A percentile compares a stretch with the other conserved stretches of the same genome.
phyloP scores from a whole-genome alignment of 192 early-diverging fungal species.

The Coemansia umbellata region DNA sequence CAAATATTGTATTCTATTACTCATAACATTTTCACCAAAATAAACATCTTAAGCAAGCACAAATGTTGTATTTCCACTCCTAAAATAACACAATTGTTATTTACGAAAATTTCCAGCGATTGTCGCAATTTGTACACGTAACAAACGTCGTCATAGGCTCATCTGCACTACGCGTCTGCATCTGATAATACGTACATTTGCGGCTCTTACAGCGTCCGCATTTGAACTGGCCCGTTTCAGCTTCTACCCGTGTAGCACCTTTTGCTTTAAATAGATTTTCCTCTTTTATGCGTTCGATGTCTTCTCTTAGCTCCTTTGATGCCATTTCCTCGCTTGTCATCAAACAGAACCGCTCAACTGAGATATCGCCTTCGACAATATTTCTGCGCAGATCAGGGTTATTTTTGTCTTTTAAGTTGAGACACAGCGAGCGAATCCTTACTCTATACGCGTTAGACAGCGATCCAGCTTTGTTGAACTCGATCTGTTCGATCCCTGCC shows the following conservation, averaged over 20 bases:
- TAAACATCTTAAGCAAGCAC: too few species aligned
- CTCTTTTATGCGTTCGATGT: constrained; percentile 66
- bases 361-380: constrained; percentile 66
- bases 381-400: constrained; percentile 71
- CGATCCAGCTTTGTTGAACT: constrained; percentile 55
- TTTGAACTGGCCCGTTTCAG: constrained; percentile 89
- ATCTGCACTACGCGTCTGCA: constrained; percentile 95
- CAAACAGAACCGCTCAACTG: constrained; percentile 62
- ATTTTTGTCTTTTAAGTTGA: constrained; percentile 73
- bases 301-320: constrained; percentile 73
- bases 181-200: constrained; percentile 90
- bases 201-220: constrained; percentile 90
- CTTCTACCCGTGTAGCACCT: constrained; percentile 66
- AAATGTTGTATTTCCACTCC: too few species aligned
- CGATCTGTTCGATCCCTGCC: constrained; percentile 56
- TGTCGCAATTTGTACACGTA: constrained; percentile 79
- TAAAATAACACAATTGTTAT: too few species aligned
- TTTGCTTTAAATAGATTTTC: constrained; percentile 74
- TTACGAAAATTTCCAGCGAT: constrained; percentile 73
- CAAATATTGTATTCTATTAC: too few species aligned
- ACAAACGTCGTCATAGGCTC: constrained; percentile 99
- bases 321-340: constrained; percentile 92
- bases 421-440: constrained; percentile 70
- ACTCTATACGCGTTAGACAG: constrained; percentile 63
- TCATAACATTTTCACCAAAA: too few species aligned